Evolutionary conservation across 2,329 filamentous ascomycete species (phyloP).

Genomic region (Podosphaera fusca): DNA sequence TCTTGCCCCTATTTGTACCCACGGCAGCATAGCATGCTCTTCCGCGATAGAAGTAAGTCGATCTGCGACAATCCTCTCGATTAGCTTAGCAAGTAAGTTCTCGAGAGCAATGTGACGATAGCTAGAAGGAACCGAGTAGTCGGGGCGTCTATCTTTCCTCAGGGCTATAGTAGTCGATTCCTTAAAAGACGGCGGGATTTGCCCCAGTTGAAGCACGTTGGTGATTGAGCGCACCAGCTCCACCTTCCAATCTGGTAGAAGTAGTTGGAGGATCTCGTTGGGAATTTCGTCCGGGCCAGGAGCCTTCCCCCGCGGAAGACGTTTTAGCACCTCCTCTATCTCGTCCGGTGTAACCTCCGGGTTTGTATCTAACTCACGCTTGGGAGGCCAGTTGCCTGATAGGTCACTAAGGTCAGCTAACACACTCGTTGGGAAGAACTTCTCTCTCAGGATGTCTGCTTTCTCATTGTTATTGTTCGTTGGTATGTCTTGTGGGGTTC

Average conservation of each 20-base stretch:
- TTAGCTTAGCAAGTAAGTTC: no score
- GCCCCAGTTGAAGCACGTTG: no score
- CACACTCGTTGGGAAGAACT: background rate
- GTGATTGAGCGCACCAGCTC: no score
- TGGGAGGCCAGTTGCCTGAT: background rate
- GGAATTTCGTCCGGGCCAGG: no score
- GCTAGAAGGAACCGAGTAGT: no score
- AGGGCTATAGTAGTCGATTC: no score
- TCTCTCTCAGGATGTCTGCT: background rate
- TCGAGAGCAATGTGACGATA: no score
- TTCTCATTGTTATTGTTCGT: background rate
- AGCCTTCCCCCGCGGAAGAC: background rate
- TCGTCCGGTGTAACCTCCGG: background rate
- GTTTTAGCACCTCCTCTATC: constrained; percentile 1
- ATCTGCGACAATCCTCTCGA: background rate
- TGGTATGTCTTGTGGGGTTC: background rate
- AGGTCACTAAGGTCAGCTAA: background rate
- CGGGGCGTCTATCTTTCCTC: no score
- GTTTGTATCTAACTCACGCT: background rate
- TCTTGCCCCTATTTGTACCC: background rate
- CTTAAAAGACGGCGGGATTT: no score
- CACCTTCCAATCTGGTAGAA: no score
- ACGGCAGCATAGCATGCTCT: background rate
- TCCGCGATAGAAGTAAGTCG: background rate
- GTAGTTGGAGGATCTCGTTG: no score